These are phyloP conservation scores for Wickerhamomyces bisporus DNA, from an alignment of 805 yeast genomes.

Conservation along the genomic window DNA sequence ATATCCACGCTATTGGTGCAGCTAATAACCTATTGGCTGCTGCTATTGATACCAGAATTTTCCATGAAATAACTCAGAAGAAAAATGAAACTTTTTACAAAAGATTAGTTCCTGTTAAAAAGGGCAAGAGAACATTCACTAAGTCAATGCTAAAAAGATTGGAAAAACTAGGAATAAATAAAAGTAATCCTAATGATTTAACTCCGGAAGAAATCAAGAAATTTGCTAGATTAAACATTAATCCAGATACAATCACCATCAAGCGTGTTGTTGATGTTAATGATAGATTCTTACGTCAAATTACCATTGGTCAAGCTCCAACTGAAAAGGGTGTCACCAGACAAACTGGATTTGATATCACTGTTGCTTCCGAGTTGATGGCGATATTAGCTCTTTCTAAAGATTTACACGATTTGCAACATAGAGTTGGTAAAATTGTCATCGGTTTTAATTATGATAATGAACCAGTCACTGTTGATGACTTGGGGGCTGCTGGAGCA, in stretches of 20 bases:
- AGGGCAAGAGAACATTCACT: conserved; percentile 65
- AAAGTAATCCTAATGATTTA: conserved; percentile 67
- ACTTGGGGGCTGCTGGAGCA: conserved; percentile 83
- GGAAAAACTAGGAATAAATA: conserved; percentile 59
- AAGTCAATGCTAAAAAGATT: conserved; percentile 64
- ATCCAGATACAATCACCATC: conserved; percentile 76
- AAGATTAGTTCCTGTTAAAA: conserved; percentile 71
- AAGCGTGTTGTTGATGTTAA: conserved; percentile 83
- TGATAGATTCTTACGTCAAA: conserved; percentile 73
- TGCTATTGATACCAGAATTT: conserved; percentile 81
- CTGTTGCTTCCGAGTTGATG: conserved; percentile 85
- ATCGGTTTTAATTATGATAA: conserved; percentile 65
- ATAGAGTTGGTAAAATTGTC: conserved; percentile 70
- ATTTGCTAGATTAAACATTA: conserved; percentile 69
- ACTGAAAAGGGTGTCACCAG: conserved; percentile 73
- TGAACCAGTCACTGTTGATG: conserved; percentile 77
- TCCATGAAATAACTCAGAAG: conserved; percentile 74
- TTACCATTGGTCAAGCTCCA: conserved; percentile 77
- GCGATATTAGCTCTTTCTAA: conserved; percentile 74
- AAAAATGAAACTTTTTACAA: conserved; percentile 65
- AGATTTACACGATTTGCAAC: conserved; percentile 66
- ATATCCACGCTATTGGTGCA: conserved; percentile 78
- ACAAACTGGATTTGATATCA: conserved; percentile 74
- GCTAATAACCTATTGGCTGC: conserved; percentile 81
- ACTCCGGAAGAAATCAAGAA: conserved; percentile 59